Percentiles rank a stretch among this genome's conserved stretches.
Evolutionary conservation across 441 rosid genomes (phyloP).

Genomic region (Corymbia citriodora): DNA sequence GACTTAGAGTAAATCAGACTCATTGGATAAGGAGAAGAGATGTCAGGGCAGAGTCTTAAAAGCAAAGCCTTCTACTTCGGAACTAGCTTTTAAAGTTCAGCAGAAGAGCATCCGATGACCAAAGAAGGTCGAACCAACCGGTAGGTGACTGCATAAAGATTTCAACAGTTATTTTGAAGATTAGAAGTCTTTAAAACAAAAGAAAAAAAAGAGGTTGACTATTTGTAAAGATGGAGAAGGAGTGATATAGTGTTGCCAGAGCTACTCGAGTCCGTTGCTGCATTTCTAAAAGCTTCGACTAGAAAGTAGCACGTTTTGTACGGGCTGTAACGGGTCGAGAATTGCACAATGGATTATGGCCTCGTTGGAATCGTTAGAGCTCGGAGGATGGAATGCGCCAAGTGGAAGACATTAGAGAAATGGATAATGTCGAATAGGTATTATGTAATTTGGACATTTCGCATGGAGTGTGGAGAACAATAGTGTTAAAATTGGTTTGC

Average conservation of each 20-base stretch:
- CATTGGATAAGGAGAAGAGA: neutral
- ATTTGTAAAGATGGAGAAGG: neutral
- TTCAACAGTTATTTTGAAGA: neutral
- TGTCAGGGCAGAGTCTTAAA: neutral
- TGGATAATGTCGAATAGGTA: neutral
- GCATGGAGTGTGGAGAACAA: neutral
- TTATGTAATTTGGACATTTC: too few relatives aligned
- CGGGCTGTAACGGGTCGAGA: neutral
- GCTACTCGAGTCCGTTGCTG: neutral
- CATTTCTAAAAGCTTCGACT: neutral
- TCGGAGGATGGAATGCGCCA: neutral
- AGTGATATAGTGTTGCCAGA: neutral
- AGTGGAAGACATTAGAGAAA: neutral
- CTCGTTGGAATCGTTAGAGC: neutral
- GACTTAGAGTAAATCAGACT: neutral
- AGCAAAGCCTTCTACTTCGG: neutral
- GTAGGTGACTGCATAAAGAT: neutral
- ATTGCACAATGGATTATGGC: neutral
- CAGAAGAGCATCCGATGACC: neutral
- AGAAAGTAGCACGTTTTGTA: neutral
- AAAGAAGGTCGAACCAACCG: neutral
- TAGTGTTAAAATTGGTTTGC: neutral
- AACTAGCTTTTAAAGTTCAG: neutral
- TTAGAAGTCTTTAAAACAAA: neutral
- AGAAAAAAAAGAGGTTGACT: neutral